A percentile compares a stretch with the other conserved stretches of the same genome.
These are phyloP conservation scores for Aspergillus neotritici DNA, from an alignment of 2,329 filamentous ascomycete species.

Conservation along the genomic window DNA sequence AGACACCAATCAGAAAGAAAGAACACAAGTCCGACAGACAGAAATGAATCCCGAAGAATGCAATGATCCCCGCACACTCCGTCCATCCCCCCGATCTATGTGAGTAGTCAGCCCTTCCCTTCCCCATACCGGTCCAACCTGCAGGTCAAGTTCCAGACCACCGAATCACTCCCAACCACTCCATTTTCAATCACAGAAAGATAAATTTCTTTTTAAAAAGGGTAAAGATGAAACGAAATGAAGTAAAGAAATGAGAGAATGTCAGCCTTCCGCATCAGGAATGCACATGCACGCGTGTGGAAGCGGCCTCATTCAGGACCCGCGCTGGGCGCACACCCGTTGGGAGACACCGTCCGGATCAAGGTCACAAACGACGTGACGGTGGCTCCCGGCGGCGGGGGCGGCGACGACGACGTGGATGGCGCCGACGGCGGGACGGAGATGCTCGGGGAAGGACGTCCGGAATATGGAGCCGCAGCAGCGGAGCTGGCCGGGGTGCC, in stretches of 20 bases:
- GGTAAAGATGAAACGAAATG: slow-evolving; percentile 1
- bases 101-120: no score
- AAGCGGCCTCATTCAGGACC: not conserved
- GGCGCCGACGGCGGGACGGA: not conserved
- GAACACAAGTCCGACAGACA: no score
- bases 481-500: not conserved
- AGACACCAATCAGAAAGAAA: no score
- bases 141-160: no score
- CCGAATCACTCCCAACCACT: no score
- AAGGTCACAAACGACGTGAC: slow-evolving; percentile 24
- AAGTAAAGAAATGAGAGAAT: slow-evolving; percentile 6
- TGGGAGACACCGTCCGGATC: slow-evolving; percentile 15
- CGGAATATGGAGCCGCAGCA: not conserved
- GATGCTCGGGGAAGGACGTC: not conserved
- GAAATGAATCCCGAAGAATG: no score
- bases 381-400: slow-evolving; percentile 10
- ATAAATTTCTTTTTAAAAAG: no score
- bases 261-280: not conserved
- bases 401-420: not conserved
- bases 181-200: no score
- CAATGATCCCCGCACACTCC: no score
- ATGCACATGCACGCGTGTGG: not conserved
- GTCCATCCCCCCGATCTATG: no score
- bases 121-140: no score
- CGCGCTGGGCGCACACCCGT: slow-evolving; percentile 1